phyloP scores from a whole-genome alignment of 208 protist genomes.

The Trichomonas tenax region DNA sequence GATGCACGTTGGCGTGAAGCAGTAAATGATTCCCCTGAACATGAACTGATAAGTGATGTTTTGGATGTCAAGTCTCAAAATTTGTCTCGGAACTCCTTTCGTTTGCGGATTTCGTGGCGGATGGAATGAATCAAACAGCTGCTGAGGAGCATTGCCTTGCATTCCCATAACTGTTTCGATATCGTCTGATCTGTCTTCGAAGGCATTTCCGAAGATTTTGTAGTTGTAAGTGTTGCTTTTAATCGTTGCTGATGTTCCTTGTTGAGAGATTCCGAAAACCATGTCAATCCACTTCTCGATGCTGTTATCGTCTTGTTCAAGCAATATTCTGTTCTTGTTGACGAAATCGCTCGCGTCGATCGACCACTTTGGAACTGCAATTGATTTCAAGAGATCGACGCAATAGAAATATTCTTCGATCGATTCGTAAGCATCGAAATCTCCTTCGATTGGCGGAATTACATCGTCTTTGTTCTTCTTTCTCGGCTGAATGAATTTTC shows the following conservation, averaged over 20 bases:
- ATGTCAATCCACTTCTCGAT: not conserved
- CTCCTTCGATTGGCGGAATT: not conserved
- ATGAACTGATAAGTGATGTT: not conserved
- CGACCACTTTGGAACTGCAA: not conserved
- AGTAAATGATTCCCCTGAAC: not conserved
- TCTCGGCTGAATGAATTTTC: too few species aligned
- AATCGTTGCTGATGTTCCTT: not conserved
- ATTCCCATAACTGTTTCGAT: not conserved
- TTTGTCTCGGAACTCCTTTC: not conserved
- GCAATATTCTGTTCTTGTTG: not conserved
- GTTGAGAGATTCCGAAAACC: not conserved
- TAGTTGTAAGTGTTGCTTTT: not conserved
- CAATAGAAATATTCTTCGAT: not conserved
- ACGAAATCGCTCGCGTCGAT: not conserved
- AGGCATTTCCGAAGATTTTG: not conserved
- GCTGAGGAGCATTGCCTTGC: not conserved
- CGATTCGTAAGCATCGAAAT: not conserved
- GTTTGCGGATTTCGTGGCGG: not conserved
- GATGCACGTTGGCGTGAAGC: not conserved
- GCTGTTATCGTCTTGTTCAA: not conserved
- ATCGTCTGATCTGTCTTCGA: not conserved
- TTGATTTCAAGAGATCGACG: not conserved
- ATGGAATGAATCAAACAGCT: not conserved
- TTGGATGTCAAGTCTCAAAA: not conserved
- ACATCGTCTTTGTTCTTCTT: too few species aligned